These are phyloP conservation scores for Monotropa hypopitys DNA, from an alignment of 179 eudicot genomes.

Conservation along the genomic window DNA sequence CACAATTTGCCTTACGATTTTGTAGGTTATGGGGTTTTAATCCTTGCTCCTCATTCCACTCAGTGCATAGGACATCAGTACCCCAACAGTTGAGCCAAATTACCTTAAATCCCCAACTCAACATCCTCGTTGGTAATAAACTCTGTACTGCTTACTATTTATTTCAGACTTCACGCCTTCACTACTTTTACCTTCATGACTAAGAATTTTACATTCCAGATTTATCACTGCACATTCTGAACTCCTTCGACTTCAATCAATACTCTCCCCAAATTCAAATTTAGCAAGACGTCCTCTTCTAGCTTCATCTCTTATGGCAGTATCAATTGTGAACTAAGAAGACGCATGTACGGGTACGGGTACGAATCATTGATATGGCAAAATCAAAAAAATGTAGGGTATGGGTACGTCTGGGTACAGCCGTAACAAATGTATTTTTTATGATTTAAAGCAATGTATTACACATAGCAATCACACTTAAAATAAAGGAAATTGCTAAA, in stretches of 20 bases:
- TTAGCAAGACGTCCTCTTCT: not conserved
- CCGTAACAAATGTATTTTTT: no score
- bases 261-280: not conserved
- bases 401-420: no score
- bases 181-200: not conserved
- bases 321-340: not conserved
- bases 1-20: not conserved
- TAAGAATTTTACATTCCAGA: not conserved
- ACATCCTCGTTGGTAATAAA: not conserved
- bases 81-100: not conserved
- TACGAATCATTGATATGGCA: no score
- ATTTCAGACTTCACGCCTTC: not conserved
- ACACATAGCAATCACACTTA: no score
- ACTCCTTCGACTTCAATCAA: not conserved
- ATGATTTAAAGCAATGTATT: no score
- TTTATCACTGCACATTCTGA: not conserved
- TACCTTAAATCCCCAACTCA: not conserved
- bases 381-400: no score
- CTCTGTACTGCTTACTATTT: not conserved
- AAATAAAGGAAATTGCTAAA: no score
- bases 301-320: not conserved
- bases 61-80: not conserved
- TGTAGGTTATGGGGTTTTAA: not conserved
- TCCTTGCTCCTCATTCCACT: not conserved
- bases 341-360: no score